Base-by-base conservation (phyloP, 305 asterid species). In the Fraxinus floribunda region DNA sequence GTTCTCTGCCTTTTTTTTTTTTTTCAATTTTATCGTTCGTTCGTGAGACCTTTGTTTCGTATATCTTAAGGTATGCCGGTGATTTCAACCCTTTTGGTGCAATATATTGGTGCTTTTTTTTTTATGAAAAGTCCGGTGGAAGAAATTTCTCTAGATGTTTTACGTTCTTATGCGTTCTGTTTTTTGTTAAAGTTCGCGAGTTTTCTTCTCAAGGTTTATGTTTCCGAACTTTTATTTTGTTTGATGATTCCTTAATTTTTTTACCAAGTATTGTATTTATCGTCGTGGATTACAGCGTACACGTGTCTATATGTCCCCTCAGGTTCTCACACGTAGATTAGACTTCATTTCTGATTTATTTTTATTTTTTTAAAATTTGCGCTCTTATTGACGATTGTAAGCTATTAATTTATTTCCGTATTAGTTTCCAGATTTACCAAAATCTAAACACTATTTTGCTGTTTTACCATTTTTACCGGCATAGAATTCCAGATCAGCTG, bases 51-150 rank as follows among this genome's bases (percentile, higher is more conserved):
- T 70, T 32, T 30, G 75, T 30, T 70, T 70, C 41, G 22, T 70
- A 15, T 32, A 72, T 78, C 79, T 78, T 6, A 55, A 86, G 86
- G 88, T 80, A 60, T 29, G 82, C 57, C 57, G 49, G 46, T 11
- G 60, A 35, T 70, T 70, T 70, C 39, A 13, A 30, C 41, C 3
- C 41, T 70, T 30, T 20, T 70, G 18, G 24, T 70, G 75, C 13
- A 13, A 5, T 32, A 24, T 10, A 64, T 79, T 71, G n/a, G 39
- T 26, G 9, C 1, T 71, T 26, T 52, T 2, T 22, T 71, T 72
- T 38, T 70, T 34, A 7, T 77, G 75, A 57, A 4, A 22, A 44
- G 36, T 78, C 52, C 18, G 5, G 39, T 76, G 24, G 72, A 64
- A 38, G 46, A 29, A 35, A 34, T 29, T 9, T 57, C 60, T 9